phyloP scores from a whole-genome alignment of 352 stramenopile species.

The Thraustochytrium aureum region DNA sequence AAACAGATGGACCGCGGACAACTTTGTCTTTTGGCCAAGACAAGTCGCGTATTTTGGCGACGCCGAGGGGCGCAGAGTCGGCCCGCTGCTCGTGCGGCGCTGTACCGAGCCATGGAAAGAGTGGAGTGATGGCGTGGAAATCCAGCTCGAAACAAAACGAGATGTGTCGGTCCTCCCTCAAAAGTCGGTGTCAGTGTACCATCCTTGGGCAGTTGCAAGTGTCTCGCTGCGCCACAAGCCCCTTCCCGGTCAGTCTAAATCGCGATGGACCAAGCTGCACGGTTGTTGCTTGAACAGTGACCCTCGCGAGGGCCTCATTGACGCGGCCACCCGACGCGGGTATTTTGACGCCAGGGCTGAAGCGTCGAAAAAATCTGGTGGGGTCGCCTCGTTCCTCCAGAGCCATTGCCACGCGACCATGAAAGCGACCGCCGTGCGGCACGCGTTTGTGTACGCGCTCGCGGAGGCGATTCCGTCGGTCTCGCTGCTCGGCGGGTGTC shows the following conservation, averaged over 20 bases:
- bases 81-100: neutral
- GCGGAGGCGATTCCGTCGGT: neutral
- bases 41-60: neutral
- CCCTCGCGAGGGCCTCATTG: neutral
- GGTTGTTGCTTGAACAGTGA: neutral
- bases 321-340: neutral
- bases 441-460: neutral
- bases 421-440: neutral
- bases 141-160: neutral
- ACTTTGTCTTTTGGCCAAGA: neutral
- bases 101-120: neutral
- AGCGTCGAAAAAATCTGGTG: neutral
- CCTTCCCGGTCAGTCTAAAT: neutral
- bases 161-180: neutral
- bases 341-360: neutral
- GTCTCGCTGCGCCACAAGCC: neutral
- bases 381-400: neutral
- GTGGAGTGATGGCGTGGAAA: neutral
- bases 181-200: neutral
- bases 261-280: neutral
- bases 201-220: neutral
- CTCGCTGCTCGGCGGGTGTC: neutral
- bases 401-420: neutral
- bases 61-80: neutral
- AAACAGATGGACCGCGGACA: neutral